Evolutionary conservation across 1,139 yeast species (phyloP).

Genomic region (Scheffersomyces illinoinensis): DNA sequence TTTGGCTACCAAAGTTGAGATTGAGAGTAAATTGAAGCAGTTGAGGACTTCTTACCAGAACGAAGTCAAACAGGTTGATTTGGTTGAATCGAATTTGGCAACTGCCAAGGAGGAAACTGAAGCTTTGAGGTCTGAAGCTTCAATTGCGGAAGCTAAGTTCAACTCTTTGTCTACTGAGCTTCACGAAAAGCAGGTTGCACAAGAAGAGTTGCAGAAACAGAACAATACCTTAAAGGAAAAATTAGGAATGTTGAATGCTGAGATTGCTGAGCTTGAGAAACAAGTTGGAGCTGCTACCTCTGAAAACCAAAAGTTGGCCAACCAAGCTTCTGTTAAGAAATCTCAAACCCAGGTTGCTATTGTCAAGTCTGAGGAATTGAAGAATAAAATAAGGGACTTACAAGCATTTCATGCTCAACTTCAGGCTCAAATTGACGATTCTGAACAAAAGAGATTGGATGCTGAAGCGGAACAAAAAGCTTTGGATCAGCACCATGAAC

Average conservation of each 20-base stretch:
- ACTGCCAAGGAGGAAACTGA: constrained; percentile 70
- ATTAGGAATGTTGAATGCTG: constrained; percentile 66
- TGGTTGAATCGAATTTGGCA: constrained; percentile 62
- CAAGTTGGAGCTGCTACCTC: constrained; percentile 52
- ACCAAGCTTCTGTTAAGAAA: constrained; percentile 63
- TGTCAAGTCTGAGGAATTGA: constrained; percentile 53
- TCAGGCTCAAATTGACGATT: constrained; percentile 25
- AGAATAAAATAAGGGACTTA: constrained; percentile 28
- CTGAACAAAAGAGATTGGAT: constrained; percentile 15
- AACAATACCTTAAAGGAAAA: constrained; percentile 67
- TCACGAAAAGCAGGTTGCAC: constrained; percentile 57
- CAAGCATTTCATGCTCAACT: constrained; percentile 23
- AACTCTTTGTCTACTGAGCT: constrained; percentile 72
- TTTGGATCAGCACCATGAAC: constrained; percentile 27
- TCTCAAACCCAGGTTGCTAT: constrained; percentile 68
- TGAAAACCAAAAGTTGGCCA: constrained; percentile 61
- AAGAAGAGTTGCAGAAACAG: constrained; percentile 67
- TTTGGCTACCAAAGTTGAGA: constrained; percentile 64
- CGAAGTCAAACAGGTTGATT: constrained; percentile 73
- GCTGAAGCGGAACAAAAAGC: constrained; percentile 14
- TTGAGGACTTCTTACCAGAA: constrained; percentile 73
- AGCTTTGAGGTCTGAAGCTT: constrained; percentile 70
- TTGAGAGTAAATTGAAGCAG: constrained; percentile 65
- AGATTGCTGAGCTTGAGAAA: constrained; percentile 57
- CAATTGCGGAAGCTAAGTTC: constrained; percentile 78